phyloP scores from a whole-genome alignment of 768 basidiomycete genomes.

The Amanita brunnescens region DNA sequence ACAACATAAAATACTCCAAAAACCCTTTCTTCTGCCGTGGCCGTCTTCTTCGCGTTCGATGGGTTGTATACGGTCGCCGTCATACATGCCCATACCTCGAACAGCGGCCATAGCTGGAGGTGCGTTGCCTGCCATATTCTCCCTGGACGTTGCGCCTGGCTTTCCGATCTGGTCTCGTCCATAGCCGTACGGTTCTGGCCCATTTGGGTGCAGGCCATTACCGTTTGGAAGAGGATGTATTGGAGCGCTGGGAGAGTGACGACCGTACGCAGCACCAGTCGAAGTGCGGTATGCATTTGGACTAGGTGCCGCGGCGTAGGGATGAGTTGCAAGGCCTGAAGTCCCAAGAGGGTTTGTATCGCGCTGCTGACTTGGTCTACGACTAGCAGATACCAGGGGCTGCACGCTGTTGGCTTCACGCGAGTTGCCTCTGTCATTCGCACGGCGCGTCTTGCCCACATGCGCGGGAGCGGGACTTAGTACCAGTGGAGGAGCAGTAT shows the following conservation, averaged over 20 bases:
- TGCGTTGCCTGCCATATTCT: constrained; percentile 37
- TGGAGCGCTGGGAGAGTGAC: constrained; percentile 42
- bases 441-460: constrained; percentile 43
- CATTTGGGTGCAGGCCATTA: constrained; percentile 37
- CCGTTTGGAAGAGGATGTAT: constrained; percentile 27
- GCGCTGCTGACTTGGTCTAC: constrained; percentile 59
- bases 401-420: constrained; percentile 60
- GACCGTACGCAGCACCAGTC: constrained; percentile 39
- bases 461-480: constrained; percentile 59
- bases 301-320: constrained; percentile 61
- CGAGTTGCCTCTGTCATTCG: constrained; percentile 38
- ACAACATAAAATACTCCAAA: constrained; percentile 65
- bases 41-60: constrained; percentile 58
- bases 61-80: constrained; percentile 53
- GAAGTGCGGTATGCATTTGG: constrained; percentile 46
- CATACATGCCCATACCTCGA: constrained; percentile 57
- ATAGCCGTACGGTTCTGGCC: constrained; percentile 65
- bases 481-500: constrained; percentile 55
- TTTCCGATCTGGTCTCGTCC: constrained; percentile 42
- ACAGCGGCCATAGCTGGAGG: constrained; percentile 22
- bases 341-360: constrained; percentile 29
- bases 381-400: constrained; percentile 54
- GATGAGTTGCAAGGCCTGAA: constrained; percentile 47
- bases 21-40: constrained; percentile 50
- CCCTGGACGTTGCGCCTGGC: constrained; percentile 41